A percentile compares a stretch with the other conserved stretches of the same genome.
Conservation (phyloP, 768 basidiomycete species). For the Lactarius indigo region DNA sequence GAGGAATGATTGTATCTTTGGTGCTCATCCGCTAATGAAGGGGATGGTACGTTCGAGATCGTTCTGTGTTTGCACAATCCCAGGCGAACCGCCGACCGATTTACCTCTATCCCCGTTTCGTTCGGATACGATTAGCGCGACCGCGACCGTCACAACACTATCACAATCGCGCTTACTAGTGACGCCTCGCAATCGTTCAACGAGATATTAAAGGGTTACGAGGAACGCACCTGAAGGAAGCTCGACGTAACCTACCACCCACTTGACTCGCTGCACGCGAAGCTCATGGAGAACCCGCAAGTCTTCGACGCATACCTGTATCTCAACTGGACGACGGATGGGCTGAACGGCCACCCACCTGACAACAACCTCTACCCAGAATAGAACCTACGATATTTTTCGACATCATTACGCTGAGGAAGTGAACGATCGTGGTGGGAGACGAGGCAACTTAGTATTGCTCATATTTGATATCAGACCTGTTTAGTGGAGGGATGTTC, state of each 20-base stretch:
- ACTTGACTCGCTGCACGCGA: conserved; percentile 14
- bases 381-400: conserved; percentile 25
- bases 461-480: neutral
- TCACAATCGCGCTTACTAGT: neutral
- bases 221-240: conserved; percentile 20
- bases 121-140: neutral
- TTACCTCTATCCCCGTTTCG: neutral
- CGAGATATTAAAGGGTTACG: conserved; percentile 22
- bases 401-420: conserved; percentile 10
- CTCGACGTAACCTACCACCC: conserved; percentile 17
- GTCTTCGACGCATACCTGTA: conserved; percentile 21
- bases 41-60: too few relatives aligned
- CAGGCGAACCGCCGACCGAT: neutral
- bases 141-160: neutral
- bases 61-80: neutral
- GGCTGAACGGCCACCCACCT: conserved; percentile 11
- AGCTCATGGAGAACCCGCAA: conserved; percentile 15
- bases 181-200: conserved; percentile 20
- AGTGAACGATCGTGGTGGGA: neutral
- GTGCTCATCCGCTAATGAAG: neutral
- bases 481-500: too few relatives aligned
- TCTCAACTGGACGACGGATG: conserved; percentile 12
- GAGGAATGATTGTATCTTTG: neutral
- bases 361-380: conserved; percentile 24
- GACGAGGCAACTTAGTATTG: neutral